phyloP scores from a whole-genome alignment of 441 rosid species.

The Sinapis alba region DNA sequence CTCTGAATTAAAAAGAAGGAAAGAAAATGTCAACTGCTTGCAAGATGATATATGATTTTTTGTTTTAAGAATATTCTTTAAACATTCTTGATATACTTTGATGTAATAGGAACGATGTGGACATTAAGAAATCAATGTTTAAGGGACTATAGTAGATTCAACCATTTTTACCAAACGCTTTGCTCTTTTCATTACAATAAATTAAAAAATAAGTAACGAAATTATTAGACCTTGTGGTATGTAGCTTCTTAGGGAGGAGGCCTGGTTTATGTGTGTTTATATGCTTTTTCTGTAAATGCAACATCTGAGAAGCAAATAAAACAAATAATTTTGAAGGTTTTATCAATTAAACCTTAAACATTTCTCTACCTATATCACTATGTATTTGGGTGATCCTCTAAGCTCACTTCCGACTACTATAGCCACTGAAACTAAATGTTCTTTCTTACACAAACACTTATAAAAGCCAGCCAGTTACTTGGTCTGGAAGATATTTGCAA shows the following conservation, averaged over 20 bases:
- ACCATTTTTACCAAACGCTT: not conserved
- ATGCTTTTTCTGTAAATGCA: not conserved
- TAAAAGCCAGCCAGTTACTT: not conserved
- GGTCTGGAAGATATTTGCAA: not conserved
- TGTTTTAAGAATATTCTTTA: not conserved
- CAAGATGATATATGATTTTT: not conserved
- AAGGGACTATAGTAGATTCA: not conserved
- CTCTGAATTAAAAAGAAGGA: slow-evolving; percentile 6
- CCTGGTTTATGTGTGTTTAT: too few species aligned
- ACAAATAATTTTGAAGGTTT: too few species aligned
- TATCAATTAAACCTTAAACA: too few species aligned
- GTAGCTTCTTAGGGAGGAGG: too few species aligned
- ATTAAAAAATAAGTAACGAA: not conserved
- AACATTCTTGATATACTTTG: slow-evolving; percentile 24
- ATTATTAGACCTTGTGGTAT: not conserved
- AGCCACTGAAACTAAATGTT: not conserved
- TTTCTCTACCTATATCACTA: too few species aligned
- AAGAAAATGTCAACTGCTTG: slow-evolving; percentile 29
- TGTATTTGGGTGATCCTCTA: not conserved
- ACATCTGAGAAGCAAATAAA: not conserved
- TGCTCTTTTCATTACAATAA: not conserved
- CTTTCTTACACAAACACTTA: not conserved
- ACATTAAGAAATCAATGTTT: not conserved
- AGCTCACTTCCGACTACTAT: not conserved
- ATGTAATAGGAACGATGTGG: slow-evolving; percentile 18